Evolutionary conservation across 768 basidiomycete species (phyloP), one percentile per base, ranked within the genome.

Genomic region (Trametes cinnabarina): DNA sequence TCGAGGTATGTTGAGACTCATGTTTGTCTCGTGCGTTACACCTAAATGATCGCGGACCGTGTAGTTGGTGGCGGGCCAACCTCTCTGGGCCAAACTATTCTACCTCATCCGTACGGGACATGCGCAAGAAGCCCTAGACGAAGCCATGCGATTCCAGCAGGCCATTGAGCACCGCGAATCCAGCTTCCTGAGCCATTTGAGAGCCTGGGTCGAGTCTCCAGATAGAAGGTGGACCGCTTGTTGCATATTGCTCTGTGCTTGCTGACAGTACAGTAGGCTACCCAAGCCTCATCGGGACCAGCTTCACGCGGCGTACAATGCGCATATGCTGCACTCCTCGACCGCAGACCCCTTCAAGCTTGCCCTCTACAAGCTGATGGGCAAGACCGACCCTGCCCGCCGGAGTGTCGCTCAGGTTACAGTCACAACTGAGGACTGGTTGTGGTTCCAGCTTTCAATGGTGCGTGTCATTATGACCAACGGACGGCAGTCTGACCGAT

Each of bases 401-500:
- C 81, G 94, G 47, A 88, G 84, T 65, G 86, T 95, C 2, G 82
- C 85, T 5, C 83, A 86, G 39, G 93, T 98, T 4, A 98, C 94
- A 0, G 82, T 82, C 10, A 95, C 94, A 1, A 94, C 92, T 2
- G 97, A 98, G 70, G 97, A 99, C 72, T 99, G 96, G 96, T 77
- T 98, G 34, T 99, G 96, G 96, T 87, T 95, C 77, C 95, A 99
- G 74, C 80, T 98, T 14, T 81, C 87, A 1, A 89, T 98, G 84
- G 90, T 86, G 47, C 28, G 75, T 4, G 14, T 35, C 54, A 34
- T 41, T 23, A 55, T 26, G 30, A 14, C 15, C 2, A 2, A 35
- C 35, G 10, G n/a, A n/a, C n/a, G n/a, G n/a, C n/a, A 35, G n/a
- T 8, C n/a, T 10, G n/a, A 56, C 14, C 47, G 1, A 41, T n/a